These are phyloP conservation scores for Pichia kudriavzevii DNA, from an alignment of 1,139 yeast genomes.

Conservation along the genomic window DNA sequence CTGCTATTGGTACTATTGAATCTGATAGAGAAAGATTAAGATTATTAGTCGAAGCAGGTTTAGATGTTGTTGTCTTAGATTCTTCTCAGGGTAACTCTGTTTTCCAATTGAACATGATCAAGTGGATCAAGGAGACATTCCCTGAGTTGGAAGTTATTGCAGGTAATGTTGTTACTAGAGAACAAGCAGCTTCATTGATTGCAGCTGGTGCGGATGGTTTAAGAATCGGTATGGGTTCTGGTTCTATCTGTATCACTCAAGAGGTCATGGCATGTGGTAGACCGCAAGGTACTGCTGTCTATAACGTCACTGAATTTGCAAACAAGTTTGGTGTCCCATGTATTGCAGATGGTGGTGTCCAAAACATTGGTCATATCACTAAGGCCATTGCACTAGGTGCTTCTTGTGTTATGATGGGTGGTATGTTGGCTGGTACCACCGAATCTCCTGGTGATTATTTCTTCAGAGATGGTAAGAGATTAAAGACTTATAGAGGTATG, in stretches of 20 bases:
- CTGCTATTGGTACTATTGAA: conserved; percentile 91
- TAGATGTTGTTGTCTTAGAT: conserved; percentile 92
- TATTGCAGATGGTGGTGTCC: conserved; percentile 99
- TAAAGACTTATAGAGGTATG: conserved; percentile 98
- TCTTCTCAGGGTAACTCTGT: conserved; percentile 97
- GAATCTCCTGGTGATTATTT: conserved; percentile 99
- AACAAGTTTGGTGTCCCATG: conserved; percentile 89
- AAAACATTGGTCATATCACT: conserved; percentile 96
- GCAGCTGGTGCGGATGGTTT: conserved; percentile 97
- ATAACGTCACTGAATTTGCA: conserved; percentile 80
- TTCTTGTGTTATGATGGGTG: conserved; percentile 98
- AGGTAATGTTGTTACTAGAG: conserved; percentile 98
- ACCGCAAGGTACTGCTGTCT: conserved; percentile 98
- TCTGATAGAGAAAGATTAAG: conserved; percentile 81
- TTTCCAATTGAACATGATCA: conserved; percentile 89
- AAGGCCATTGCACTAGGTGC: conserved; percentile 98
- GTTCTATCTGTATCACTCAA: conserved; percentile 97
- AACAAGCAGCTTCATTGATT: conserved; percentile 94
- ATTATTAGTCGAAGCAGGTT: conserved; percentile 89
- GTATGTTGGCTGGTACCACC: conserved; percentile 95
- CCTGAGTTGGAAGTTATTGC: conserved; percentile 86
- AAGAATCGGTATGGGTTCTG: conserved; percentile 99
- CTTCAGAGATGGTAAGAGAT: conserved; percentile 96
- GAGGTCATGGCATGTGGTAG: conserved; percentile 99
- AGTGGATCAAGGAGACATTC: conserved; percentile 77